Conservation (phyloP, 371 early-diverging fungal genomes). For the Rhizopus microsporus region DNA sequence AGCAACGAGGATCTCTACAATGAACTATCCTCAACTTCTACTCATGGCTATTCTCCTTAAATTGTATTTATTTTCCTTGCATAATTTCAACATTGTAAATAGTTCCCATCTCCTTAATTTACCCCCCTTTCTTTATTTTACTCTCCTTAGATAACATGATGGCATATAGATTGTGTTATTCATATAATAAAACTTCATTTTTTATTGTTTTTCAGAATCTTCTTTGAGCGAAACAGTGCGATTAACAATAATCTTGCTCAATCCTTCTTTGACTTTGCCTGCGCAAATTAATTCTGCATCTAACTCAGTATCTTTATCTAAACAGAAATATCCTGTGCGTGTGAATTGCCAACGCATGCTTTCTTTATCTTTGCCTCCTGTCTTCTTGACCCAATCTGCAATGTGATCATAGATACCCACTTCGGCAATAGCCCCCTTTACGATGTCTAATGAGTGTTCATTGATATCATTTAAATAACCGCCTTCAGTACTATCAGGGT, state of each 20-base stretch:
- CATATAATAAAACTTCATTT: conserved; percentile 1
- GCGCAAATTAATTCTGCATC: conserved; percentile 44
- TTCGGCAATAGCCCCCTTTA: conserved; percentile 81
- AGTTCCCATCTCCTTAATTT: too few species aligned
- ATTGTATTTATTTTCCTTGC: too few species aligned
- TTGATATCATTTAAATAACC: conserved; percentile 96
- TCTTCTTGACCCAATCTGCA: conserved; percentile 47
- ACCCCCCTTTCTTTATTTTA: too few species aligned
- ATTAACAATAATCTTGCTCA: conserved; percentile 75
- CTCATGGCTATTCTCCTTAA: too few species aligned
- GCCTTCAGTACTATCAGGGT: conserved; percentile 87
- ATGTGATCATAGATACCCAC: conserved; percentile 76
- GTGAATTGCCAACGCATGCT: conserved; percentile 95
- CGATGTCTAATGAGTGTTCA: conserved; percentile 71
- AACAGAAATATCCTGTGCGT: conserved; percentile 96
- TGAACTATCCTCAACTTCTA: too few species aligned
- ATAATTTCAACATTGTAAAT: too few species aligned
- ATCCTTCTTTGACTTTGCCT: conserved; percentile 39
- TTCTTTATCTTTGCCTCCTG: conserved; percentile 61
- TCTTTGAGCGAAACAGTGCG: conserved; percentile 93
- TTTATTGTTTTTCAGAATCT: conserved; percentile 72
- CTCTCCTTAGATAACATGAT: too few species aligned
- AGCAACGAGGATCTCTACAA: too few species aligned
- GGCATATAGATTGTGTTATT: too few species aligned
- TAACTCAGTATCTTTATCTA: conserved; percentile 87